A percentile compares a stretch with the other conserved stretches of the same genome.
phyloP scores from a whole-genome alignment of 805 yeast genomes.

The Candida stauntonica region DNA sequence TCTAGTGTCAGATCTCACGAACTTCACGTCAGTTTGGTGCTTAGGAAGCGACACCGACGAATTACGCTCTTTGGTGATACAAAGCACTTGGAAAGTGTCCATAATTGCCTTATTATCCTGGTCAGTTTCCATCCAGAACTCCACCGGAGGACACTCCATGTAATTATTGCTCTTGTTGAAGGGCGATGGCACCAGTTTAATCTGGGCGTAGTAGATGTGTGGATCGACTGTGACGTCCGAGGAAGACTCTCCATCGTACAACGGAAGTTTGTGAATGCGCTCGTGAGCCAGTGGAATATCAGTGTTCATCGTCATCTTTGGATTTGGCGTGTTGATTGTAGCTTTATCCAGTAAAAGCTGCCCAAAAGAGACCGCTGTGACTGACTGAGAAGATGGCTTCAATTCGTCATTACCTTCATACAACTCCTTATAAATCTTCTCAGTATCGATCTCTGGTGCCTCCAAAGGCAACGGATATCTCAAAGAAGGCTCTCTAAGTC shows the following conservation, averaged over 20 bases:
- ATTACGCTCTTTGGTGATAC: slow-evolving; percentile 43
- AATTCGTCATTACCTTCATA: slow-evolving; percentile 1
- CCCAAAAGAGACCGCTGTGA: slow-evolving; percentile 25
- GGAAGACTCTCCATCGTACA: slow-evolving; percentile 9
- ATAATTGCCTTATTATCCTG: slow-evolving; percentile 32
- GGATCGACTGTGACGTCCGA: slow-evolving; percentile 21
- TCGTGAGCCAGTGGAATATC: slow-evolving; percentile 22
- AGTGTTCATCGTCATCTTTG: slow-evolving; percentile 18
- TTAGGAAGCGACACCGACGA: slow-evolving; percentile 40
- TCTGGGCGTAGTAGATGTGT: slow-evolving; percentile 36
- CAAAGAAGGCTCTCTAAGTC: slow-evolving; percentile 19
- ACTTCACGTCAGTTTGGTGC: slow-evolving; percentile 39
- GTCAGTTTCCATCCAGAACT: slow-evolving; percentile 47
- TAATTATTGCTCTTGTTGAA: slow-evolving; percentile 26
- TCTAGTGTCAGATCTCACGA: slow-evolving; percentile 24
- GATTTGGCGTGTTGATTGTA: not conserved
- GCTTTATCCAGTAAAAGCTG: slow-evolving; percentile 18
- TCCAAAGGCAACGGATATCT: slow-evolving; percentile 2
- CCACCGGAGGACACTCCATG: slow-evolving; percentile 47
- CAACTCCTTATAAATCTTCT: slow-evolving; percentile 13
- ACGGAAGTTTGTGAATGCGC: slow-evolving; percentile 14
- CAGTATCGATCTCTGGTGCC: slow-evolving; percentile 6
- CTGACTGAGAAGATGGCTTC: slow-evolving; percentile 6
- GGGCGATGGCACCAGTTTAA: slow-evolving; percentile 45
- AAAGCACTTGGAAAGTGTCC: slow-evolving; percentile 35